Base-by-base conservation (phyloP, 2,329 filamentous ascomycete genomes). In the Stachybotrys chlorohalonatus region DNA sequence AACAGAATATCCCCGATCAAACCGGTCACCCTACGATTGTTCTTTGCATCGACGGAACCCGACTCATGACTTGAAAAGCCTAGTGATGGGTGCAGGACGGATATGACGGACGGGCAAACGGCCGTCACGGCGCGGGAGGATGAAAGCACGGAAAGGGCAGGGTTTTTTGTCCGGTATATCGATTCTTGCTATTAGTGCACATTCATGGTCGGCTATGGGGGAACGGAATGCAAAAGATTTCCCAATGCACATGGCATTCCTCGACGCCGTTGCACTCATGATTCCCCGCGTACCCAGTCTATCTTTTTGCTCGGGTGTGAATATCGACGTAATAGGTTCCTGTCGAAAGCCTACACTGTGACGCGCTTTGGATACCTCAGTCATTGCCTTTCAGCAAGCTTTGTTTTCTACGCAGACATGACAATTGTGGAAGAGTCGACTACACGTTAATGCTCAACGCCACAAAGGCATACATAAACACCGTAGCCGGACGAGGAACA, bases 191-290 rank as follows among this genome's bases (percentile, higher is more conserved):
- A 63, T 66, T 68, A 66, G 69, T 75, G 68, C 73, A 75, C 75
- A 68, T 47, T 73, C 71, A 74, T 68, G 74, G 67, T 70, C 64
- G 68, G 74, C 72, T 70, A 71, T 70, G 74, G 70, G 24, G 74
- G 74, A 74, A 75, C 70, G 68, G 68, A 68, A 72, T 67, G 65
- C 68, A 70, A 67, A 68, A 47, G 17, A 47, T 16, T 42, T 61
- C 68, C 63, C 67, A 64, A 69, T 65, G 64, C 64, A 66, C 62
- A 56, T 42, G 36, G 36, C 13, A 42, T 42, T 3, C 36, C 2
- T 42, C 9, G 36, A 9, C 36, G 36, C 36, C 59, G 59, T 58
- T 62, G 46, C 59, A 58, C 60, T 58, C 16, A n/a, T 24, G 46
- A 47, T 47, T n/a, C 39, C 11, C 39, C 39, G 5, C 39, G 39